Evolutionary conservation across 2,329 filamentous ascomycete genomes (phyloP).

Genomic region (Pezicula rhizophila): DNA sequence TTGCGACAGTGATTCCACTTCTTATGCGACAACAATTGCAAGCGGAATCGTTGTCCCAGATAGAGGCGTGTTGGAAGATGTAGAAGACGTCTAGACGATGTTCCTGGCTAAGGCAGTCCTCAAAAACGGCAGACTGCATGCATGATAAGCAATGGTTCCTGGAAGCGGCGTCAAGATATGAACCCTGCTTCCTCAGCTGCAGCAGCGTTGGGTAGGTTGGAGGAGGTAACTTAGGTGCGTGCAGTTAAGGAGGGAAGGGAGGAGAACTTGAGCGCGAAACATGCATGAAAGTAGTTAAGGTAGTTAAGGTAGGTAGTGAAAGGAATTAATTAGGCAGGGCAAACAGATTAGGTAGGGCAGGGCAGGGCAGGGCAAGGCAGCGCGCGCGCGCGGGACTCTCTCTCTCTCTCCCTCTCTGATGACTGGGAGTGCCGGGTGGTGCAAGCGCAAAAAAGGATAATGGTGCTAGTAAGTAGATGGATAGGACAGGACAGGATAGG

Average conservation of each 20-base stretch:
- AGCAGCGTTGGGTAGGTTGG: constrained; percentile 18
- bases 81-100: constrained; percentile 12
- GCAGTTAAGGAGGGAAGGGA: constrained; percentile 16
- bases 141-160: constrained; percentile 31
- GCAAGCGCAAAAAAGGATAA: too few species aligned
- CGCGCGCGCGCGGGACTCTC: too few species aligned
- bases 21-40: constrained; percentile 11
- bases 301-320: not conserved
- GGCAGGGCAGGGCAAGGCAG: too few species aligned
- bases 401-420: too few species aligned
- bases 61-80: constrained; percentile 16
- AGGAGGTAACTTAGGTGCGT: constrained; percentile 13
- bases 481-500: too few species aligned
- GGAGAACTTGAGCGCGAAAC: constrained; percentile 3
- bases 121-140: constrained; percentile 29
- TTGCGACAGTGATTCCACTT: constrained; percentile 2
- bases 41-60: constrained; percentile 12
- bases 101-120: constrained; percentile 29
- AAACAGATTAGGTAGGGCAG: not conserved
- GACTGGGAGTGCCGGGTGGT: too few species aligned
- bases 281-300: not conserved
- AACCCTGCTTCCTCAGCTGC: constrained; percentile 25
- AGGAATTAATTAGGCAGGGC: not conserved
- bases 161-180: constrained; percentile 23
- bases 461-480: too few species aligned